Percentiles rank a stretch among this genome's conserved stretches.
These are phyloP conservation scores for Stephania japonica DNA, from an alignment of 164 flowering plant species.

Conservation along the genomic window DNA sequence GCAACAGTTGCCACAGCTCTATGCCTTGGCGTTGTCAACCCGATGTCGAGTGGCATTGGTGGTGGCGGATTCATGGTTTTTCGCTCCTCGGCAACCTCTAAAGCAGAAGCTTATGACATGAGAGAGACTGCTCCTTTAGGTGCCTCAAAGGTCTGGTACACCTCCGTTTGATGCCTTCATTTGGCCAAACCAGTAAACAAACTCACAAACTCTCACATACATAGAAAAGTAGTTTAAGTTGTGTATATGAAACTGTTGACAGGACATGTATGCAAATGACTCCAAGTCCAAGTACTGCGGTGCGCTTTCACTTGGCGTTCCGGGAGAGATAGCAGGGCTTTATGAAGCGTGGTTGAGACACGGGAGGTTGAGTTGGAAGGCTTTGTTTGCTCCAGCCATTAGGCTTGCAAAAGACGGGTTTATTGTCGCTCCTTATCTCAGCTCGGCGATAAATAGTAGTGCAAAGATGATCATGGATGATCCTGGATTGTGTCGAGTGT, in stretches of 20 bases:
- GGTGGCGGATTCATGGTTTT: constrained; percentile 90
- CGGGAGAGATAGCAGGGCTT: constrained; percentile 95
- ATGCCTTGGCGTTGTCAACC: constrained; percentile 75
- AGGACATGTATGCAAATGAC: constrained; percentile 76
- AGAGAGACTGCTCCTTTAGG: constrained; percentile 90
- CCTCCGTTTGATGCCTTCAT: too few relatives aligned
- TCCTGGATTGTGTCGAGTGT: constrained; percentile 57
- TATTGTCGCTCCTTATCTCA: constrained; percentile 48
- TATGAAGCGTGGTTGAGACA: constrained; percentile 67
- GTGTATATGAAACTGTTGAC: constrained; percentile 5
- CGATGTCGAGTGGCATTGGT: constrained; percentile 85
- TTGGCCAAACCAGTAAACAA: too few relatives aligned
- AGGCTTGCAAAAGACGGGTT: constrained; percentile 75
- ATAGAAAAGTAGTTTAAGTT: too few relatives aligned
- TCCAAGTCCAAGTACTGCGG: constrained; percentile 43
- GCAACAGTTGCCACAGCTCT: constrained; percentile 86
- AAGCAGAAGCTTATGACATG: constrained; percentile 56
- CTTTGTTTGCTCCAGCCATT: constrained; percentile 68
- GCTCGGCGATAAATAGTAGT: constrained; percentile 10
- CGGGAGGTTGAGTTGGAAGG: constrained; percentile 77
- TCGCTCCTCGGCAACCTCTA: constrained; percentile 37
- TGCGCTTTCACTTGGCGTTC: constrained; percentile 80
- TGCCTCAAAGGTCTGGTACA: constrained; percentile 57
- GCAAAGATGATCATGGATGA: constrained; percentile 39
- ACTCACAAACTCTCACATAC: too few relatives aligned